Evolutionary conservation across 2,329 filamentous ascomycete species (phyloP), one percentile per base, ranked within the genome.

Genomic region (Alternaria triticimaculans): DNA sequence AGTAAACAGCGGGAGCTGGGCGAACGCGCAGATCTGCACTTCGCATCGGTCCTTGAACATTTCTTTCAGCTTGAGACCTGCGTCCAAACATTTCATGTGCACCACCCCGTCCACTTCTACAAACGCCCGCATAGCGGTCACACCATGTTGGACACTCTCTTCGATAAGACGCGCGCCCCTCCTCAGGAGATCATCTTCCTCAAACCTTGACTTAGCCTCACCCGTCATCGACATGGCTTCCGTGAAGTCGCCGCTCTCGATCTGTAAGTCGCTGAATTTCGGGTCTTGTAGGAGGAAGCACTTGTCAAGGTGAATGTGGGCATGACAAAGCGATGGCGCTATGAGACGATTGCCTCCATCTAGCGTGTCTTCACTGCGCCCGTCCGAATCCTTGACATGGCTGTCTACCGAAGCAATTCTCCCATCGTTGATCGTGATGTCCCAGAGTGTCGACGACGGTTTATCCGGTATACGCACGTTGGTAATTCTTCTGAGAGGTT

Each of bases 291-390:
- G 81, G 26, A 90, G 78, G 68, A 87, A 90, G 43, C 87, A 84
- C 72, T 90, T 90, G 77, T 93, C 91, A 26, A 93, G 83, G 72
- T 93, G 91, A 55, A 93, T 87, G 68, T 93, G 90, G 8, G 90
- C 89, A 72, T 93, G 91, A 68, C 89, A 92, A 4, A 93, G 83
- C 9, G 85, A 84, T 4, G 88, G 87, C 20, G 81, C 78, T 11
- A 87, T 69, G 2, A 88, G 77, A 25, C 81, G 75, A 53, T 76
- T 77, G 21, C 69, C 58, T 18, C 78, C 82, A 65, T 84, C 69
- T 54, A 88, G 76, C 6, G 79, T 74, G 26, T 80, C 72, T 6
- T 76, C 72, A 15, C 56, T 43, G 15, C 69, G 48, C 9, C 43
- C 28, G 26, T 63, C 23, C 45, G 41, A 12, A 7, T 43, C 30